These are phyloP conservation scores for Jacaranda copaia DNA, from an alignment of 257 asterid species.

Conservation along the genomic window DNA sequence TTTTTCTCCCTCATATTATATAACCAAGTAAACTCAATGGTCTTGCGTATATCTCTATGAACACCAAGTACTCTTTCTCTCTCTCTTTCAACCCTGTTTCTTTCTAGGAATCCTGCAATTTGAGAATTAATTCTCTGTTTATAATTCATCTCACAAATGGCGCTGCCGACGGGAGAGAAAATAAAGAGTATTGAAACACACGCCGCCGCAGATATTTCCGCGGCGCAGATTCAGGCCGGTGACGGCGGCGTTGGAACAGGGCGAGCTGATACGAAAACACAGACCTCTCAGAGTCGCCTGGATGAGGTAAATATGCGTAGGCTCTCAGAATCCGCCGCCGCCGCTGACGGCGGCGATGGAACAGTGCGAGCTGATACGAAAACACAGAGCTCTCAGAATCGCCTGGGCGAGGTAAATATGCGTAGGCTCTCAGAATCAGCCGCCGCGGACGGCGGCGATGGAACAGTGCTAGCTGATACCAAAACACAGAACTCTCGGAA, in stretches of 20 bases:
- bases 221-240: constrained; percentile 15
- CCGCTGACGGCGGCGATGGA: constrained; percentile 10
- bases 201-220: constrained; percentile 8
- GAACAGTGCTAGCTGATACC: neutral
- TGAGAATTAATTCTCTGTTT: neutral
- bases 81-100: neutral
- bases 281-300: neutral
- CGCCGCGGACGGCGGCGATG: neutral
- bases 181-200: constrained; percentile 18
- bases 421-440: neutral
- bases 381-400: constrained; percentile 14
- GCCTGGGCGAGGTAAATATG: constrained; percentile 21
- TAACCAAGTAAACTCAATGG: neutral
- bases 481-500: constrained; percentile 22
- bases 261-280: constrained; percentile 19
- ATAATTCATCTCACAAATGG: neutral
- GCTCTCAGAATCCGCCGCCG: neutral
- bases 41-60: neutral
- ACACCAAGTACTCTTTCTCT: constrained; percentile 15
- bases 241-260: constrained; percentile 10
- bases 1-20: too few species aligned
- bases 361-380: constrained; percentile 13
- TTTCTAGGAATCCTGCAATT: neutral
- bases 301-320: constrained; percentile 22
- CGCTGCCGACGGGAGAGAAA: constrained; percentile 14